phyloP scores from a whole-genome alignment of 169 alveolate species.

The Plasmodium malariae region DNA sequence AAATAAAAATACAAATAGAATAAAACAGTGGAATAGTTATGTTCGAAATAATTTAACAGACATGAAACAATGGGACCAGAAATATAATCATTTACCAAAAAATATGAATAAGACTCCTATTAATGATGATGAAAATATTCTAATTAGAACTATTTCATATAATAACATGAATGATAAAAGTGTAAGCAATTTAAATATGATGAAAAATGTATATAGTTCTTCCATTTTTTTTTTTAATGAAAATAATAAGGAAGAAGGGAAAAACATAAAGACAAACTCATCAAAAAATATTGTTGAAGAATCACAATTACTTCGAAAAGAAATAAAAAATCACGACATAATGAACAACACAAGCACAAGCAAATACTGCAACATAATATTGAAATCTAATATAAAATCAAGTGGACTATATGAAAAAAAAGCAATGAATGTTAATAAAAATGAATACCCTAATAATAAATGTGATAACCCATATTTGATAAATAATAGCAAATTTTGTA shows the following conservation, averaged over 20 bases:
- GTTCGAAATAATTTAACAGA: not conserved
- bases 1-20: not conserved
- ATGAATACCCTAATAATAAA: conserved; percentile 1
- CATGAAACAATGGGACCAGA: not conserved
- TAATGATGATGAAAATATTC: conserved; percentile 3
- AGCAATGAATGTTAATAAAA: conserved; percentile 1
- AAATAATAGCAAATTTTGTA: not conserved
- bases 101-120: not conserved
- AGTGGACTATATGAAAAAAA: not conserved
- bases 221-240: not conserved
- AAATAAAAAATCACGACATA: conserved; percentile 7
- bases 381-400: not conserved
- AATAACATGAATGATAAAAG: conserved; percentile 6
- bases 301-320: not conserved
- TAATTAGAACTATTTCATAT: conserved; percentile 21
- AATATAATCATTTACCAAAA: not conserved
- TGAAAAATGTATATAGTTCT: not conserved
- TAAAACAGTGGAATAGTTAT: not conserved
- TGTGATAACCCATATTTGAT: not conserved
- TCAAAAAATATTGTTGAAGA: not conserved
- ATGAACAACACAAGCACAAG: not conserved
- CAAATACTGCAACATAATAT: not conserved
- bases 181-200: not conserved
- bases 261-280: not conserved
- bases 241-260: not conserved